phyloP scores from a whole-genome alignment of 805 yeast genomes.

The Diddensiella transvaalensis region DNA sequence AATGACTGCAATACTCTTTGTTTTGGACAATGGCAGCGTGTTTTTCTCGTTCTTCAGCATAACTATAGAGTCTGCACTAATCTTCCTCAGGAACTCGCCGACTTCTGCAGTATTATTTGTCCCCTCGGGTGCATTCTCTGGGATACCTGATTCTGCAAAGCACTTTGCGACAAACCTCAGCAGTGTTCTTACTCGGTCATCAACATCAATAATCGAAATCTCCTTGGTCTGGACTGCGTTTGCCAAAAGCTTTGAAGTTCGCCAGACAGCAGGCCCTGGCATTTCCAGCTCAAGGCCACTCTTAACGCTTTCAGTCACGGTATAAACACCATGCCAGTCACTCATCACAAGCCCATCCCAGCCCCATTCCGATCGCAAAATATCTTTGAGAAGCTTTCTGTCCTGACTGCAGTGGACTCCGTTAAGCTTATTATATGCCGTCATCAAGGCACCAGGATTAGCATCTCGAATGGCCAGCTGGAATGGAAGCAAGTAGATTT shows the following conservation, averaged over 20 bases:
- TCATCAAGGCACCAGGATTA: conserved; percentile 56
- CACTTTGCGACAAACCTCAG: conserved; percentile 44
- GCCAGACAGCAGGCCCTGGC: conserved; percentile 60
- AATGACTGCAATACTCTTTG: conserved; percentile 46
- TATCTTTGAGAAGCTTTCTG: conserved; percentile 40
- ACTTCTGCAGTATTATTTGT: conserved; percentile 48
- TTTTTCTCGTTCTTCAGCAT: conserved; percentile 51
- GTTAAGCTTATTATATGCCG: conserved; percentile 60
- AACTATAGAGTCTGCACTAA: conserved; percentile 51
- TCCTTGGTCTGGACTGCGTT: conserved; percentile 44
- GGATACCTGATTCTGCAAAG: conserved; percentile 42
- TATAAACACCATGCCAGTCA: conserved; percentile 62
- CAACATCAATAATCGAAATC: conserved; percentile 40
- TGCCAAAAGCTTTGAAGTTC: conserved; percentile 35
- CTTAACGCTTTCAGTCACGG: conserved; percentile 43
- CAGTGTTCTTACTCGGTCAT: conserved; percentile 47
- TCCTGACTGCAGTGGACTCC: conserved; percentile 56
- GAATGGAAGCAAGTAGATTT: conserved; percentile 61
- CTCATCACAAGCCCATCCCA: conserved; percentile 57
- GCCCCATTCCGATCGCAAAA: conserved; percentile 54
- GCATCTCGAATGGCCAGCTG: conserved; percentile 53
- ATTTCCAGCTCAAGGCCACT: conserved; percentile 63
- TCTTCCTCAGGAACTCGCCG: conserved; percentile 38
- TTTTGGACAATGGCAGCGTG: conserved; percentile 46
- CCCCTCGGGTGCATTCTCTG: conserved; percentile 39